Evolutionary conservation across 2,329 filamentous ascomycete genomes (phyloP).

Genomic region (Hypoxylon sp.): DNA sequence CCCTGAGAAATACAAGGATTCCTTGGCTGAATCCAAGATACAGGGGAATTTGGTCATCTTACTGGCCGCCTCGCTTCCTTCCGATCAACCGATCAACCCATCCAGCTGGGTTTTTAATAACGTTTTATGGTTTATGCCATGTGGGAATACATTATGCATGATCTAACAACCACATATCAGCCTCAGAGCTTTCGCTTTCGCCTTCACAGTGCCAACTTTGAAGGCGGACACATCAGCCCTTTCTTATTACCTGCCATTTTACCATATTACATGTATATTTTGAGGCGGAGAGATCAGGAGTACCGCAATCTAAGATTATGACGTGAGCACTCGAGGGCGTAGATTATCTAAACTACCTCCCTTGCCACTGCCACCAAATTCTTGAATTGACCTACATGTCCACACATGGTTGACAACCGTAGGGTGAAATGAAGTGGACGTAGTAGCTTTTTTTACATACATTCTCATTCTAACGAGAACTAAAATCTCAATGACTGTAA

Average conservation of each 20-base stretch:
- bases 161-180: background rate
- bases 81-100: background rate
- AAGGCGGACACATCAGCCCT: conserved; percentile 16
- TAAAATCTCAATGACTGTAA: background rate
- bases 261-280: background rate
- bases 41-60: background rate
- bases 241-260: background rate
- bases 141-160: conserved; percentile 1
- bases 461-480: background rate
- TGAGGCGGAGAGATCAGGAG: background rate
- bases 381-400: background rate
- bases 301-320: conserved; percentile 1
- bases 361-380: background rate
- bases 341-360: background rate
- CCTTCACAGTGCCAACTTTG: background rate
- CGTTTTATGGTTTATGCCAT: background rate
- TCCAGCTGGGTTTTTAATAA: background rate
- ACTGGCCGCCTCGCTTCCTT: background rate
- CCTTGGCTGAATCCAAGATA: background rate
- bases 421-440: background rate
- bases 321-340: background rate
- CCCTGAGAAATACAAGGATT: background rate
- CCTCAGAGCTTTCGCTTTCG: background rate
- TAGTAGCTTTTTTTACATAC: background rate
- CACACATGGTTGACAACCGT: background rate